Conservation (phyloP, 2,329 filamentous ascomycete species). For the Annulohypoxylon truncatum region DNA sequence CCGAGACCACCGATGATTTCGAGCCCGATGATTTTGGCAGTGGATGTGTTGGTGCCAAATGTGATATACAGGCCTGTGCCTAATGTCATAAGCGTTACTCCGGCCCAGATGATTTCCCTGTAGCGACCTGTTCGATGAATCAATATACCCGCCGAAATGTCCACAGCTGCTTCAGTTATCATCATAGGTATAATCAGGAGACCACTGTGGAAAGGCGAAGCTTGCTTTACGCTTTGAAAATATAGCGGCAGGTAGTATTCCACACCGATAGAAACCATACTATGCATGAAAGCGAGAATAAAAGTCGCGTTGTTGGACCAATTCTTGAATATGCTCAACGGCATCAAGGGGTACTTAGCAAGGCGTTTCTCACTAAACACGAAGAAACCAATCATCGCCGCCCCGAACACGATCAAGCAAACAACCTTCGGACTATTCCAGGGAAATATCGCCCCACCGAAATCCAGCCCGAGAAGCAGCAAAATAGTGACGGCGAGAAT, state of each 20-base stretch:
- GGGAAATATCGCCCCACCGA: slow-evolving; percentile 54
- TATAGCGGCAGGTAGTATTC: slow-evolving; percentile 58
- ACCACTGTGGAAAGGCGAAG: slow-evolving; percentile 49
- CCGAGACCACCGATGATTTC: slow-evolving; percentile 57
- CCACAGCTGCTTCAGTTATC: slow-evolving; percentile 49
- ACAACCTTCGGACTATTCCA: slow-evolving; percentile 53
- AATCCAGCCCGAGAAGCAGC: slow-evolving; percentile 56
- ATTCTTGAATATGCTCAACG: slow-evolving; percentile 48
- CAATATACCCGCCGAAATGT: slow-evolving; percentile 46
- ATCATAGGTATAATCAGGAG: slow-evolving; percentile 53
- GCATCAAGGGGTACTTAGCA: slow-evolving; percentile 54
- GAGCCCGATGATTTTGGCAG: slow-evolving; percentile 55
- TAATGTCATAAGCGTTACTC: slow-evolving; percentile 50
- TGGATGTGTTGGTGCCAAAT: slow-evolving; percentile 44
- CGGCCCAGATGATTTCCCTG: slow-evolving; percentile 54
- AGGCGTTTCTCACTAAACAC: slow-evolving; percentile 50
- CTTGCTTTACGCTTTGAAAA: slow-evolving; percentile 55
- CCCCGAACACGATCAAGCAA: slow-evolving; percentile 53
- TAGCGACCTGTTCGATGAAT: slow-evolving; percentile 50
- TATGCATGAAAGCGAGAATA: slow-evolving; percentile 52
- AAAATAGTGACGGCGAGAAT: slow-evolving; percentile 53
- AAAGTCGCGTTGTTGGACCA: slow-evolving; percentile 48
- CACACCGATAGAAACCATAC: slow-evolving; percentile 51
- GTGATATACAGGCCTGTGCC: slow-evolving; percentile 51
- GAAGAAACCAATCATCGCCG: slow-evolving; percentile 52